These are phyloP conservation scores for Globisporangium solare DNA, from an alignment of 352 stramenopile species.

Conservation along the genomic window DNA sequence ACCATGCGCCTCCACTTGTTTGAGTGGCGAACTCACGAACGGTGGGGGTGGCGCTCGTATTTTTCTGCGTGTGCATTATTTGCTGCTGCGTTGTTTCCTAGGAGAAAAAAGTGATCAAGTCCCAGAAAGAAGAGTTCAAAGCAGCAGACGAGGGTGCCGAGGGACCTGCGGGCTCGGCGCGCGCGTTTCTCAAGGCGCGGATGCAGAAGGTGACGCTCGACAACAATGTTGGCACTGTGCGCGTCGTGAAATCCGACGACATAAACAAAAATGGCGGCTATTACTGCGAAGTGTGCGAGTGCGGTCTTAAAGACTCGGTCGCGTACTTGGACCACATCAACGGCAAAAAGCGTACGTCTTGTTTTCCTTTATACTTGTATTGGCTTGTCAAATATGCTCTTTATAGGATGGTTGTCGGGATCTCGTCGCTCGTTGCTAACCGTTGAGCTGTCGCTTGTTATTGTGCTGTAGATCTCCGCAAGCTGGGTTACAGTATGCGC, in stretches of 20 bases:
- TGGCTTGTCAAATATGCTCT: neutral
- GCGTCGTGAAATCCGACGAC: constrained; percentile 86
- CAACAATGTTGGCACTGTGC: constrained; percentile 74
- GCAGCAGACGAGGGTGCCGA: constrained; percentile 56
- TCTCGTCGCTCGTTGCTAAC: neutral
- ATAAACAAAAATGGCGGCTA: constrained; percentile 79
- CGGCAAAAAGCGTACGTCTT: constrained; percentile 87
- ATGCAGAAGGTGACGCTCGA: constrained; percentile 79
- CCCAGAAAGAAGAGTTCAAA: constrained; percentile 74
- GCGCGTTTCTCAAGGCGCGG: constrained; percentile 77
- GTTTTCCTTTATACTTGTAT: neutral
- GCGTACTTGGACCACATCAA: constrained; percentile 95
- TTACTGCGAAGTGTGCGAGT: constrained; percentile 92
- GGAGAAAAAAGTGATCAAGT: constrained; percentile 67
- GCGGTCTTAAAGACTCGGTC: constrained; percentile 89
- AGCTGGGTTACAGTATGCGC: constrained; percentile 90
- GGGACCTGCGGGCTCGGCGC: constrained; percentile 54
- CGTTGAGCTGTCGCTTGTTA: constrained; percentile 1
- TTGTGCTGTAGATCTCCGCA: constrained; percentile 70
- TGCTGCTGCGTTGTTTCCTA: constrained; percentile 7
- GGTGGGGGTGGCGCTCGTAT: too few species aligned
- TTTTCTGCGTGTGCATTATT: too few species aligned
- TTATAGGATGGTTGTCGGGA: neutral
- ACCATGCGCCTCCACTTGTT: neutral
- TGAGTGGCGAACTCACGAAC: too few species aligned